Conservation (phyloP, 768 basidiomycete genomes). For the Mycena galopus region DNA sequence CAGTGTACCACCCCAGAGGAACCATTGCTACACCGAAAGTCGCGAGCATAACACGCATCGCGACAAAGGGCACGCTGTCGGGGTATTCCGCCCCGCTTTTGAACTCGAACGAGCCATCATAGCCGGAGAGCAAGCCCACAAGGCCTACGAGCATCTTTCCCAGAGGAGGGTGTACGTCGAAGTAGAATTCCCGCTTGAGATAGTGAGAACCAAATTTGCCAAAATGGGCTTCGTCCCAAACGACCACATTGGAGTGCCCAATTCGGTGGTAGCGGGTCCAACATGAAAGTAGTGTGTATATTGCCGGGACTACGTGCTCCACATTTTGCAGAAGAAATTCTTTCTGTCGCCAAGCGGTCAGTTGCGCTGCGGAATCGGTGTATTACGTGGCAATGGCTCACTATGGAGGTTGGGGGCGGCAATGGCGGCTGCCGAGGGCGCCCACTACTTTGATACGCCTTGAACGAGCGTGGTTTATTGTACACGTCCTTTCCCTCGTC, state of each 20-base stretch:
- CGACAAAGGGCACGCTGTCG: slow-evolving; percentile 87
- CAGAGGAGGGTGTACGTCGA: slow-evolving; percentile 98
- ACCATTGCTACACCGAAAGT: slow-evolving; percentile 96
- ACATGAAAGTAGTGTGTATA: slow-evolving; percentile 95
- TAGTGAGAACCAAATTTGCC: slow-evolving; percentile 99
- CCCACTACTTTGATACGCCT: slow-evolving; percentile 66
- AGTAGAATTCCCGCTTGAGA: slow-evolving; percentile 98
- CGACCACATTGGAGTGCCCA: slow-evolving; percentile 85
- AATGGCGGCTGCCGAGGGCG: slow-evolving; percentile 69
- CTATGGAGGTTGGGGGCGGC: slow-evolving; percentile 77
- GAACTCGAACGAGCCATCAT: slow-evolving; percentile 93
- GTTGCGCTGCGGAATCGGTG: background rate
- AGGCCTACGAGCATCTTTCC: slow-evolving; percentile 99
- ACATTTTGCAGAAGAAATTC: slow-evolving; percentile 86
- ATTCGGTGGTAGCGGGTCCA: slow-evolving; percentile 97
- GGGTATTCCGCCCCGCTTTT: slow-evolving; percentile 92
- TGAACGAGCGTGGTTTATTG: slow-evolving; percentile 58
- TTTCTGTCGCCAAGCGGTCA: slow-evolving; percentile 54
- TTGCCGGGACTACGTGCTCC: slow-evolving; percentile 80
- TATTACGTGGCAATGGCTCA: slow-evolving; percentile 50
- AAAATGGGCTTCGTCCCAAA: slow-evolving; percentile 99
- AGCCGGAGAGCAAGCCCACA: slow-evolving; percentile 91
- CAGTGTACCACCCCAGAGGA: slow-evolving; percentile 96
- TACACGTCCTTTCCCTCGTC: slow-evolving; percentile 68
- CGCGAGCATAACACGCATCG: slow-evolving; percentile 96